phyloP scores from a whole-genome alignment of 345 rosid species.

The Citrus reticulata region DNA sequence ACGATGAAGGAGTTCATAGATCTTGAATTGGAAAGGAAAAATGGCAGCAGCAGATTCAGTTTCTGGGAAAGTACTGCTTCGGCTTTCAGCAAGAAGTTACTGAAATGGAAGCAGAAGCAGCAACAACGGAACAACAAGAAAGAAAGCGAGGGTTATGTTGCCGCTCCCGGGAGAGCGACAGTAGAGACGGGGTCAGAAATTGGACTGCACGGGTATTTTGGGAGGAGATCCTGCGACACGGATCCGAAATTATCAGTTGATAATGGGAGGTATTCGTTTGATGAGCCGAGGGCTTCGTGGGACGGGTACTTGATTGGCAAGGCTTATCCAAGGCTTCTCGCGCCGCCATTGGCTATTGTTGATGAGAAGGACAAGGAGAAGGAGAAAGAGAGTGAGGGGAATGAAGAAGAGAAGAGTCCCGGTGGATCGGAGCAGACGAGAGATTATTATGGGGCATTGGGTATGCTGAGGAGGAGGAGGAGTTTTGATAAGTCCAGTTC shows the following conservation, averaged over 20 bases:
- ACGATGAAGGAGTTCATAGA: slow-evolving; percentile 68
- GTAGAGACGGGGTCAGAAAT: slow-evolving; percentile 42
- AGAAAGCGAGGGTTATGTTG: slow-evolving; percentile 2
- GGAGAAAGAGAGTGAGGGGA: slow-evolving; percentile 27
- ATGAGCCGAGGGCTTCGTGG: slow-evolving; percentile 81
- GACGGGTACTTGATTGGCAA: slow-evolving; percentile 69
- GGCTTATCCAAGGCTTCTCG: slow-evolving; percentile 34
- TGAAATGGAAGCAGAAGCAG: slow-evolving; percentile 40
- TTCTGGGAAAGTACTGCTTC: slow-evolving; percentile 48
- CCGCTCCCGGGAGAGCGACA: slow-evolving; percentile 19
- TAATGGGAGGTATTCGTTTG: slow-evolving; percentile 45
- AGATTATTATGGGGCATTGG: slow-evolving; percentile 59
- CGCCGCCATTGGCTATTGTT: slow-evolving; percentile 45
- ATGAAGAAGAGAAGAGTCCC: slow-evolving; percentile 43
- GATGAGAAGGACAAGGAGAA: slow-evolving; percentile 48
- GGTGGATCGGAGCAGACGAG: slow-evolving; percentile 84
- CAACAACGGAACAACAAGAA: slow-evolving; percentile 19
- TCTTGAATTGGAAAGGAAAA: slow-evolving; percentile 50
- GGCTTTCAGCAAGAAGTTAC: slow-evolving; percentile 43
- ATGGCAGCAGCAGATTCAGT: slow-evolving; percentile 16
- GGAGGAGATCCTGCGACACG: slow-evolving; percentile 58
- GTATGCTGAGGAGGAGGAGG: slow-evolving; percentile 46
- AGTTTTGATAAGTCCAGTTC: slow-evolving; percentile 70
- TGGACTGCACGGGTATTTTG: slow-evolving; percentile 35
- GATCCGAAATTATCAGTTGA: slow-evolving; percentile 44